phyloP scores from a whole-genome alignment of 2,329 filamentous ascomycete genomes.

The Ceratocystis albifundus region DNA sequence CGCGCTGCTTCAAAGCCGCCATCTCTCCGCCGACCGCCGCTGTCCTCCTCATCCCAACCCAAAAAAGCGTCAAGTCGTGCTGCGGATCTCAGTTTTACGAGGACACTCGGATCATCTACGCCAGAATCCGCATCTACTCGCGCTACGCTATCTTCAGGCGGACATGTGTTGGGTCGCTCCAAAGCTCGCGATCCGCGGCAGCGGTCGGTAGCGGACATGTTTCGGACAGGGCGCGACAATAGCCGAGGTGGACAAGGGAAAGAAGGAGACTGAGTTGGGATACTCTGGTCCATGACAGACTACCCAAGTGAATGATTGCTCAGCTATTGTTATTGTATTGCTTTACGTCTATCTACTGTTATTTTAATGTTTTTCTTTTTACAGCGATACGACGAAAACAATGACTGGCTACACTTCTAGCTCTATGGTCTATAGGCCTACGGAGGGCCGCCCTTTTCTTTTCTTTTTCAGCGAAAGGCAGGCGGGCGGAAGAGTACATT shows the following conservation, averaged over 20 bases:
- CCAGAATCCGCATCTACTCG: neutral
- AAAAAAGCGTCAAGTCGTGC: neutral
- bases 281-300: too few relatives aligned
- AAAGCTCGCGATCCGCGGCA: slow-evolving; percentile 15
- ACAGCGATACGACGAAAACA: too few relatives aligned
- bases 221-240: neutral
- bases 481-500: too few relatives aligned
- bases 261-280: too few relatives aligned
- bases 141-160: neutral
- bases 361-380: too few relatives aligned
- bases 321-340: too few relatives aligned
- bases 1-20: neutral
- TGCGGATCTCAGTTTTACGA: slow-evolving; percentile 11
- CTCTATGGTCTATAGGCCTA: too few relatives aligned
- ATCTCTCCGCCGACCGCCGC: neutral
- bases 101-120: slow-evolving; percentile 15
- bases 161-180: neutral
- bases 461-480: too few relatives aligned
- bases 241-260: neutral
- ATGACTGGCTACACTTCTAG: too few relatives aligned
- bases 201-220: slow-evolving; percentile 23
- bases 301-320: too few relatives aligned
- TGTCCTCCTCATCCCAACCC: neutral
- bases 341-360: too few relatives aligned
- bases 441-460: neutral